These are phyloP conservation scores for Cucurbita pepo DNA, from an alignment of 306 rosid species.

Conservation along the genomic window DNA sequence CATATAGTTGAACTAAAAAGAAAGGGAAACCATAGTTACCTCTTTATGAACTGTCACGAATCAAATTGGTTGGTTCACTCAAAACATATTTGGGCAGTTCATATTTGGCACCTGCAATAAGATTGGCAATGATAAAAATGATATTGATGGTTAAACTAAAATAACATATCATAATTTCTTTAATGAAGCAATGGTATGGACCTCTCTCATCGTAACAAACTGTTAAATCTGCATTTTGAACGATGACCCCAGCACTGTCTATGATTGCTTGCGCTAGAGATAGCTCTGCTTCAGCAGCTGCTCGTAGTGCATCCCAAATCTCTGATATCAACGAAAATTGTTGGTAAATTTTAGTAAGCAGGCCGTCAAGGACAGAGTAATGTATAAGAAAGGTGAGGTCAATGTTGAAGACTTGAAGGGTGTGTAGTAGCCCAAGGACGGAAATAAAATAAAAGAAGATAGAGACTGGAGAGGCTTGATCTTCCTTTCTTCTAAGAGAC, in stretches of 20 bases:
- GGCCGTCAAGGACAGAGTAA: not conserved
- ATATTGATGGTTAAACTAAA: not conserved
- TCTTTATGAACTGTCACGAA: constrained; percentile 40
- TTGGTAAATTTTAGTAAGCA: constrained; percentile 8
- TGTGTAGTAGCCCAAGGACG: not conserved
- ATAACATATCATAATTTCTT: not conserved
- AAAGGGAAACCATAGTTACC: constrained; percentile 21
- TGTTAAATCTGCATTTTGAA: constrained; percentile 86
- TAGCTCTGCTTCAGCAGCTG: constrained; percentile 92
- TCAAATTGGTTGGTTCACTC: constrained; percentile 97
- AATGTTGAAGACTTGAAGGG: not conserved
- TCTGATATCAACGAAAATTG: constrained; percentile 33
- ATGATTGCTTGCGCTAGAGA: constrained; percentile 82
- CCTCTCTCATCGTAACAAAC: constrained; percentile 98
- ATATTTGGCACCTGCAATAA: constrained; percentile 74
- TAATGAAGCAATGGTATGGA: constrained; percentile 15
- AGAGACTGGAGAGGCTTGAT: not conserved
- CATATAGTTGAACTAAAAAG: too few species aligned
- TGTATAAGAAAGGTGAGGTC: not conserved
- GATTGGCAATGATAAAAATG: not conserved
- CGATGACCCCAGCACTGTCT: constrained; percentile 91
- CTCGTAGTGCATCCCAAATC: constrained; percentile 98
- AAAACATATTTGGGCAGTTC: constrained; percentile 92
- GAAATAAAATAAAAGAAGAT: not conserved
- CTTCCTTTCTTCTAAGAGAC: not conserved